Evolutionary conservation across 306 rosid genomes (phyloP).

Genomic region (Abrus pulchellus): DNA sequence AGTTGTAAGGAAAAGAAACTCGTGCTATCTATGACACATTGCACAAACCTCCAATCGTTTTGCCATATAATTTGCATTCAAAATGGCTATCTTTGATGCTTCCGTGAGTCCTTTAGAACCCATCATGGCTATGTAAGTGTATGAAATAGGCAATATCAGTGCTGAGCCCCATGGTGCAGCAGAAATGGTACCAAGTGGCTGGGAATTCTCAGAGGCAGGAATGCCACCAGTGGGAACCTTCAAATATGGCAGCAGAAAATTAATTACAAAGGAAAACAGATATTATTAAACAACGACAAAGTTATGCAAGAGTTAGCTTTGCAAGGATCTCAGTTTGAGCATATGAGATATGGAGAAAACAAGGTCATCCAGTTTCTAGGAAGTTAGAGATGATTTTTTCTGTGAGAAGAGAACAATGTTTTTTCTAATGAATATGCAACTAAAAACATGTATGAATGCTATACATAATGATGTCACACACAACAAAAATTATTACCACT

Average conservation of each 20-base stretch:
- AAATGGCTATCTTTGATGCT: constrained; percentile 93
- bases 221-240: constrained; percentile 92
- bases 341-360: constrained; percentile 2
- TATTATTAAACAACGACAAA: constrained; percentile 25
- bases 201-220: constrained; percentile 77
- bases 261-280: constrained; percentile 1
- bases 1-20: constrained; percentile 17
- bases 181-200: constrained; percentile 91
- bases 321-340: constrained; percentile 14
- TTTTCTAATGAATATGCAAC: constrained; percentile 34
- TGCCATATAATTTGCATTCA: constrained; percentile 97
- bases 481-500: constrained; percentile 67
- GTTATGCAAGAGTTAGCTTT: neutral
- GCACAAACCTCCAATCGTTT: constrained; percentile 88
- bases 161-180: constrained; percentile 99
- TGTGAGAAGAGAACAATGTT: neutral
- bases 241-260: constrained; percentile 37
- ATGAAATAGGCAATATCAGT: constrained; percentile 96
- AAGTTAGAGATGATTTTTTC: neutral
- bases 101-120: constrained; percentile 95
- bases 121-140: constrained; percentile 97
- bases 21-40: constrained; percentile 34
- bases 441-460: constrained; percentile 25
- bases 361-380: constrained; percentile 12
- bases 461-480: constrained; percentile 6